These are phyloP conservation scores for Carex arenaria DNA, from an alignment of 202 grass and related monocot species.

Conservation along the genomic window DNA sequence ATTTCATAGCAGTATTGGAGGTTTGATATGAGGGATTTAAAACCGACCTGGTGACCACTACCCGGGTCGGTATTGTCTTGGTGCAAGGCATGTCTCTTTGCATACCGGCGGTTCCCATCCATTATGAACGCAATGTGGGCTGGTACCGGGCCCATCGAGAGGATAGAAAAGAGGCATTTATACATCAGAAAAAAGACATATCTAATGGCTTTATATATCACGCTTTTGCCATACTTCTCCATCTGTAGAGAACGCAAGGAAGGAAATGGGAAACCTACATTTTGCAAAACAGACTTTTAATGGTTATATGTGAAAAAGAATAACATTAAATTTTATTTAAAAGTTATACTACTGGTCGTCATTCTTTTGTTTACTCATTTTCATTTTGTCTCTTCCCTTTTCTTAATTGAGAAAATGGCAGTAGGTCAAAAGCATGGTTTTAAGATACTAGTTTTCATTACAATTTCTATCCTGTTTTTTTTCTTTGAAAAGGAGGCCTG, in stretches of 20 bases:
- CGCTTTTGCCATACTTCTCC: not conserved
- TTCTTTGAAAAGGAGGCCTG: too few relatives aligned
- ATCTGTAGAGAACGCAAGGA: not conserved
- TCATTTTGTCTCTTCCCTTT: too few relatives aligned
- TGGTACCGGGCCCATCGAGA: slow-evolving; percentile 41
- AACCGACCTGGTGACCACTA: slow-evolving; percentile 53
- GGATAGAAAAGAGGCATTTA: slow-evolving; percentile 45
- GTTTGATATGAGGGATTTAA: slow-evolving; percentile 43
- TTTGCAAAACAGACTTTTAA: not conserved
- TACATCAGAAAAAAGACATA: slow-evolving; percentile 18
- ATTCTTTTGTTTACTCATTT: too few relatives aligned
- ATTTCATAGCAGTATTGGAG: slow-evolving; percentile 74
- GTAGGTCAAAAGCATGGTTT: not conserved
- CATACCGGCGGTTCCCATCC: slow-evolving; percentile 78
- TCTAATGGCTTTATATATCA: not conserved
- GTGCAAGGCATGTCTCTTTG: slow-evolving; percentile 46
- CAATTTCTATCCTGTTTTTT: not conserved
- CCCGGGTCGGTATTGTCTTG: slow-evolving; percentile 16
- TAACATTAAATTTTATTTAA: not conserved
- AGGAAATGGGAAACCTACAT: not conserved
- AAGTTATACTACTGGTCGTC: not conserved
- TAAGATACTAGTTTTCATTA: not conserved
- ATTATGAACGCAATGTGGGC: slow-evolving; percentile 77
- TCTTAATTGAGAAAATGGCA: not conserved
- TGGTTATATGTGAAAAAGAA: not conserved